Evolutionary conservation across 2,329 filamentous ascomycete species (phyloP).

Genomic region (Cadophora malorum): DNA sequence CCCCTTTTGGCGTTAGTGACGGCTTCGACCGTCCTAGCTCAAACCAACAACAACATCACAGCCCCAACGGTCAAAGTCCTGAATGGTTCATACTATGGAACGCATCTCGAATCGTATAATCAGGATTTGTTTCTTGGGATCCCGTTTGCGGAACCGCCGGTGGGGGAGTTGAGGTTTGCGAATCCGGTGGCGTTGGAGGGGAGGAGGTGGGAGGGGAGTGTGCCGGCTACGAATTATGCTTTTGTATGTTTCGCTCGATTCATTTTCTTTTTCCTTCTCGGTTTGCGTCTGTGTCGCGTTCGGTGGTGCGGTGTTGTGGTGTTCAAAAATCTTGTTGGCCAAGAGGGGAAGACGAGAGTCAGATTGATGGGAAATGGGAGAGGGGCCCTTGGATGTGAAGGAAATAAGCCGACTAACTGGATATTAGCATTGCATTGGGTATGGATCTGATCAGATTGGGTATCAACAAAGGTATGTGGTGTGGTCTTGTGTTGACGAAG

Average conservation of each 20-base stretch:
- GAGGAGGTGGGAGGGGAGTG: slow-evolving; percentile 30
- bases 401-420: no score
- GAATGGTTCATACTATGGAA: slow-evolving; percentile 35
- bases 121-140: slow-evolving; percentile 36
- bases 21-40: background rate
- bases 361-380: no score
- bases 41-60: background rate
- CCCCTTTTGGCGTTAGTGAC: no score
- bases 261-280: no score
- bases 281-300: no score
- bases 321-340: no score
- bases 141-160: slow-evolving; percentile 33
- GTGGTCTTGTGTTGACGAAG: background rate
- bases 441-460: slow-evolving; percentile 29
- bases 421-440: slow-evolving; percentile 29
- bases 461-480: slow-evolving; percentile 22
- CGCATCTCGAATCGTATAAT: slow-evolving; percentile 26
- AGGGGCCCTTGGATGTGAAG: no score
- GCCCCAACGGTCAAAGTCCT: slow-evolving; percentile 21
- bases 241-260: background rate
- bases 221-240: slow-evolving; percentile 31
- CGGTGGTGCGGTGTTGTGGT: no score
- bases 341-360: no score
- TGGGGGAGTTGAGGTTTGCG: slow-evolving; percentile 28
- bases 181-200: slow-evolving; percentile 26